phyloP scores from a whole-genome alignment of 1,284 basidiomycete species.

The Inonotus obliquus region DNA sequence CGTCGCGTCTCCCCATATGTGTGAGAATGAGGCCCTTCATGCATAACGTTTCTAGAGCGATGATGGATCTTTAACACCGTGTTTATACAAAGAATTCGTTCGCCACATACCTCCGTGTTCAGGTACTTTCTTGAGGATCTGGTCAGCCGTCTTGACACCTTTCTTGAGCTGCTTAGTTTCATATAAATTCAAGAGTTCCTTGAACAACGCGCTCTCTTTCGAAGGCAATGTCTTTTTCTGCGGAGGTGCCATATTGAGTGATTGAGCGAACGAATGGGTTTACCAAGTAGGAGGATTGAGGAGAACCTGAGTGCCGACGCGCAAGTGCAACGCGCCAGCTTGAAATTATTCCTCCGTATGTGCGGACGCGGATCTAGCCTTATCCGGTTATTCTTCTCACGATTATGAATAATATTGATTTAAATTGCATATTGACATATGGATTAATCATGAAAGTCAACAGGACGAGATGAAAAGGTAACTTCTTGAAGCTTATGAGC shows the following conservation, averaged over 20 bases:
- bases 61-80: constrained; percentile 19
- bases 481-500: no score
- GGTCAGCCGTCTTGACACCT: constrained; percentile 88
- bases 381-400: not conserved
- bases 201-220: constrained; percentile 86
- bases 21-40: constrained; percentile 91
- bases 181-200: constrained; percentile 85
- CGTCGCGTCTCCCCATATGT: constrained; percentile 80
- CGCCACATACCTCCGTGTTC: constrained; percentile 81
- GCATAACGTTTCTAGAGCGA: constrained; percentile 75
- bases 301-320: not conserved
- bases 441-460: no score
- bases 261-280: not conserved
- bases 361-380: not conserved
- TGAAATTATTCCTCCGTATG: not conserved
- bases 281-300: not conserved
- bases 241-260: constrained; percentile 4
- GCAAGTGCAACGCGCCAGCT: not conserved
- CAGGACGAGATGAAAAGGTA: no score
- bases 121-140: constrained; percentile 93
- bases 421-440: not conserved
- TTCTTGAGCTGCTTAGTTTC: constrained; percentile 90
- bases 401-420: not conserved
- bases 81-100: constrained; percentile 1
- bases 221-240: constrained; percentile 48